phyloP scores from a whole-genome alignment of 108 stramenopile species.

The Tribonema minus region DNA sequence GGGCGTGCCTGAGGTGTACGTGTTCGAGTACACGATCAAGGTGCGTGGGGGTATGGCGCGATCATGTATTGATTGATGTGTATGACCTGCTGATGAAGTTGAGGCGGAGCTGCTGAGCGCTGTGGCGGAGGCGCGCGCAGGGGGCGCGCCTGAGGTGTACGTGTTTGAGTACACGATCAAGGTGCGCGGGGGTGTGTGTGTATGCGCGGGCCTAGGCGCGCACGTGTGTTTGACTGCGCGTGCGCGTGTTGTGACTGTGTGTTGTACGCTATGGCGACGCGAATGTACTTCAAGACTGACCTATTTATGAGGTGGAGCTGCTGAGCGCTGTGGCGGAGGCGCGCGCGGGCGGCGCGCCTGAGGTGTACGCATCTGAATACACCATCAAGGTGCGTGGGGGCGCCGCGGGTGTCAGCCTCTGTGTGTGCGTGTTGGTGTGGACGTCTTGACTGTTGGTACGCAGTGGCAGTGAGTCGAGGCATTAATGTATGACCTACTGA shows the following conservation, averaged over 20 bases:
- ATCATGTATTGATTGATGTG: no score
- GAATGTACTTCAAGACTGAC: no score
- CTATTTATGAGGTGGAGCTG: conserved; percentile 26
- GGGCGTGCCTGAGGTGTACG: conserved; percentile 23
- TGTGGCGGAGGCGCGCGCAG: conserved; percentile 9
- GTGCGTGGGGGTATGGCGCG: background rate
- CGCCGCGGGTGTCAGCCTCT: no score
- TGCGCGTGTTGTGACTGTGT: no score
- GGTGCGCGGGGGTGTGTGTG: background rate
- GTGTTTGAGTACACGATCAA: conserved; percentile 33
- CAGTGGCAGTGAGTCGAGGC: no score
- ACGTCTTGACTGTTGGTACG: no score
- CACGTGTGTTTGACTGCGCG: no score
- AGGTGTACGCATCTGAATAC: conserved; percentile 42
- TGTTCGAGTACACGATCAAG: conserved; percentile 31
- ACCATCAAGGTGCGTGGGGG: background rate
- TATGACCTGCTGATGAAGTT: no score
- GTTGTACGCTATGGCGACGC: no score
- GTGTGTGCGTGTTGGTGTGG: no score
- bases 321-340: background rate
- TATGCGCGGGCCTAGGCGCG: no score
- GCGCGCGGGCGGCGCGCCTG: conserved; percentile 6
- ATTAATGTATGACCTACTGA: no score
- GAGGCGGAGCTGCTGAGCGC: conserved; percentile 18
- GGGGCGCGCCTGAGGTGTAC: conserved; percentile 18